Percentiles rank a stretch among this genome's conserved stretches.
Conservation (phyloP, 2,329 filamentous ascomycete genomes). For the Colletotrichum lindemuthianum region DNA sequence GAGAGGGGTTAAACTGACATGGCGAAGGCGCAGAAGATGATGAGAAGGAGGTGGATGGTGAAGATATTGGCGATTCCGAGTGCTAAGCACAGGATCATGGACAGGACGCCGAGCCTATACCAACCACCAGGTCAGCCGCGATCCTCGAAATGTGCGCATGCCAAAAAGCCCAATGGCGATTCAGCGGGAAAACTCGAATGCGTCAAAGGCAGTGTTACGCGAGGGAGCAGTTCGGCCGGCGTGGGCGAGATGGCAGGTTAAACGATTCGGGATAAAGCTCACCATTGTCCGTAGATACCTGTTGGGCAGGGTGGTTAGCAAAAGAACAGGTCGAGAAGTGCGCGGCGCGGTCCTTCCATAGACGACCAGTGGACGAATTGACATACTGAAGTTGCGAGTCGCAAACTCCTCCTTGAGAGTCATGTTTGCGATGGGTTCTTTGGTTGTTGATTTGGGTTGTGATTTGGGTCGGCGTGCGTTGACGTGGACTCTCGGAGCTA, state of each 20-base stretch:
- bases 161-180: background rate
- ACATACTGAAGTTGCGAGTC: conserved; percentile 79
- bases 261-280: conserved; percentile 41
- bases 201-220: background rate
- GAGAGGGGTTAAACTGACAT: conserved; percentile 55
- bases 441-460: conserved; percentile 16
- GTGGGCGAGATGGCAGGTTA: background rate
- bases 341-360: background rate
- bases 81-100: conserved; percentile 77
- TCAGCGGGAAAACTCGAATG: background rate
- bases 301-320: conserved; percentile 45
- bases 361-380: conserved; percentile 26
- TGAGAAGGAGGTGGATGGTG: conserved; percentile 57
- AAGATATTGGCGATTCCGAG: conserved; percentile 76
- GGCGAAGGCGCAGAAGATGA: conserved; percentile 63
- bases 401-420: conserved; percentile 77
- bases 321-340: background rate
- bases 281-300: conserved; percentile 84
- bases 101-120: conserved; percentile 73
- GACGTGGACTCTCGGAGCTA: conserved; percentile 34
- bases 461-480: conserved; percentile 34
- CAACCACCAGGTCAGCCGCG: conserved; percentile 36
- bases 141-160: conserved; percentile 9
- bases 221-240: background rate
- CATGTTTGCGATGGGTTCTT: conserved; percentile 61